Base-by-base conservation (phyloP, 257 asterid species). In the Petunia axillaris region DNA sequence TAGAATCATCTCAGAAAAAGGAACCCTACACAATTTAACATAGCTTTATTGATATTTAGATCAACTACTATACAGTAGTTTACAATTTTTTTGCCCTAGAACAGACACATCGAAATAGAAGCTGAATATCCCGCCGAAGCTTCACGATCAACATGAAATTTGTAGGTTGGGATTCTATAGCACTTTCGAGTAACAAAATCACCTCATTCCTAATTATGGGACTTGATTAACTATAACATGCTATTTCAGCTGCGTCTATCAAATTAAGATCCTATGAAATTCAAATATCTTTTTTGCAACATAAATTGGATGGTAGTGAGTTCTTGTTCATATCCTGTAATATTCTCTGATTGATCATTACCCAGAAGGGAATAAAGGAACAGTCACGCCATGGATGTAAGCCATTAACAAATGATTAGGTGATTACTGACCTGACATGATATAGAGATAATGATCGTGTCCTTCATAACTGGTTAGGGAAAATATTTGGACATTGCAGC, bases 381-480 rank as follows among this genome's bases (percentile, higher is more conserved):
- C 15, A 67, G 9, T 70, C 8, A 25, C 77, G 10, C 38, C 50
- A 15, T 38, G 74, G 55, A 35, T 67, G n/a, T 67, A n/a, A 67
- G 39, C 7, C 75, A 67, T 43, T 40, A 43, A 67, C 76, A 67
- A 67, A 43, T 7, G 5, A 4, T 68, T 70, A 44, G 57, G 16
- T 39, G 40, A 70, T 25, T 70, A 70, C 59, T 9, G 76, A 46
- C 76, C 40, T 70, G 58, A 46, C 41, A 70, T 46, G 58, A 9
- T 70, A 44, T 70, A 46, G 59, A 43, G 76, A 67, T 43, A 43
- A 9, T 6, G 76, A 67, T n/a, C 39, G 7, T 43, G 76, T 43
- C 76, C 57, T 68, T 68, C 38, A 40, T 41, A 68, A 15, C 75
- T 66, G 43, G 75, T 66, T 66, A 66, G 3, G 75, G 75, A 66